A percentile compares a stretch with the other conserved stretches of the same genome.
Conservation (phyloP, 2,329 filamentous ascomycete species). For the Penicillium sumatraense region DNA sequence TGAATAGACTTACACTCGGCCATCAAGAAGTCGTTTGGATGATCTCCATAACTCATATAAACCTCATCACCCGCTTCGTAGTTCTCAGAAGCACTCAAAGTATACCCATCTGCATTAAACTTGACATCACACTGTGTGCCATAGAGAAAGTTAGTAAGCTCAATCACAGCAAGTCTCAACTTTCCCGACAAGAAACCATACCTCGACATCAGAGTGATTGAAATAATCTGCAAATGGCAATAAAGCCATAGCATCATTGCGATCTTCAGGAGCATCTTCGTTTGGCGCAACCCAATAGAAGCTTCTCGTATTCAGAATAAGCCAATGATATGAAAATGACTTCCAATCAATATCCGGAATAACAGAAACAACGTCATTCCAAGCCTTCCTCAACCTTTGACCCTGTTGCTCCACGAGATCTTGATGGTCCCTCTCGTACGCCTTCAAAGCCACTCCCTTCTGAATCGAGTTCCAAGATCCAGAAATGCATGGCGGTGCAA, state of each 20-base stretch:
- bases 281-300: constrained; percentile 61
- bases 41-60: constrained; percentile 50
- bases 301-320: constrained; percentile 64
- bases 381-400: constrained; percentile 57
- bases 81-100: constrained; percentile 37
- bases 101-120: constrained; percentile 42
- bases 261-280: constrained; percentile 40
- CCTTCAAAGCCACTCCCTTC: constrained; percentile 25
- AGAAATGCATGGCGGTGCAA: constrained; percentile 44
- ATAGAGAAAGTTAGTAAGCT: neutral
- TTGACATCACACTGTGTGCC: constrained; percentile 41
- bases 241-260: constrained; percentile 52
- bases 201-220: constrained; percentile 50
- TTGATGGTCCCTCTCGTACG: constrained; percentile 40
- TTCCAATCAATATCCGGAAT: constrained; percentile 50
- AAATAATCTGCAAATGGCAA: constrained; percentile 54
- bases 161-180: neutral
- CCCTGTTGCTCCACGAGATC: constrained; percentile 56
- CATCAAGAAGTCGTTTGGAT: constrained; percentile 49
- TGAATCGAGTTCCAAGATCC: constrained; percentile 39
- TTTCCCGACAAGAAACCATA: constrained; percentile 25
- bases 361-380: constrained; percentile 47
- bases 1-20: constrained; percentile 44
- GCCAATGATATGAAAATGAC: constrained; percentile 61
- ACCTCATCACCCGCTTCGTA: constrained; percentile 48